These are phyloP conservation scores for Carex parvula DNA, from an alignment of 176 grass and related monocot species.

Conservation along the genomic window DNA sequence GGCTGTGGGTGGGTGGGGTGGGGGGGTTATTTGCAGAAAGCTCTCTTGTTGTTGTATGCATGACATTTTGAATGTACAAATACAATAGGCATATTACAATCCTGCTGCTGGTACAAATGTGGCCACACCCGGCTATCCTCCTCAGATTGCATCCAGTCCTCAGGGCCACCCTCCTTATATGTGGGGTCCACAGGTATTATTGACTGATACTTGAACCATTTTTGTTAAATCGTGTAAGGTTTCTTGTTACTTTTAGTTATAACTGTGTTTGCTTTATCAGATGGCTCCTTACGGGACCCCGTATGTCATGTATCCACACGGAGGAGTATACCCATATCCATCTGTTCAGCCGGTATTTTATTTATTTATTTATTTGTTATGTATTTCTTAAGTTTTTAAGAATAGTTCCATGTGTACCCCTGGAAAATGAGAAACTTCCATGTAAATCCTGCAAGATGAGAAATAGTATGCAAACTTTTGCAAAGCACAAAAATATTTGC, in stretches of 20 bases:
- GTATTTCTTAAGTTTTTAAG: background rate
- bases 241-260: background rate
- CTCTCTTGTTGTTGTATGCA: background rate
- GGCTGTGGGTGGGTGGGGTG: background rate
- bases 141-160: constrained; percentile 17
- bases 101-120: constrained; percentile 18
- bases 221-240: constrained; percentile 5
- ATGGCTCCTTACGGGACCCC: constrained; percentile 27
- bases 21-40: background rate
- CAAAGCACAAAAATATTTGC: background rate
- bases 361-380: background rate
- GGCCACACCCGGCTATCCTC: constrained; percentile 3
- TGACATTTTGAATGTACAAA: background rate
- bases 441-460: background rate
- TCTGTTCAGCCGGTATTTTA: constrained; percentile 17
- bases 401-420: background rate
- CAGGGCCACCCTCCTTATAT: constrained; percentile 16
- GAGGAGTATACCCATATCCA: constrained; percentile 27
- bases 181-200: constrained; percentile 28
- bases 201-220: background rate
- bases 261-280: background rate
- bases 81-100: constrained; percentile 26
- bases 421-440: background rate
- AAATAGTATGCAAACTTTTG: constrained; percentile 2
- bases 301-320: constrained; percentile 28